A percentile compares a stretch with the other conserved stretches of the same genome.
phyloP scores from a whole-genome alignment of 1,284 basidiomycete genomes.

The Malassezia slooffiae region DNA sequence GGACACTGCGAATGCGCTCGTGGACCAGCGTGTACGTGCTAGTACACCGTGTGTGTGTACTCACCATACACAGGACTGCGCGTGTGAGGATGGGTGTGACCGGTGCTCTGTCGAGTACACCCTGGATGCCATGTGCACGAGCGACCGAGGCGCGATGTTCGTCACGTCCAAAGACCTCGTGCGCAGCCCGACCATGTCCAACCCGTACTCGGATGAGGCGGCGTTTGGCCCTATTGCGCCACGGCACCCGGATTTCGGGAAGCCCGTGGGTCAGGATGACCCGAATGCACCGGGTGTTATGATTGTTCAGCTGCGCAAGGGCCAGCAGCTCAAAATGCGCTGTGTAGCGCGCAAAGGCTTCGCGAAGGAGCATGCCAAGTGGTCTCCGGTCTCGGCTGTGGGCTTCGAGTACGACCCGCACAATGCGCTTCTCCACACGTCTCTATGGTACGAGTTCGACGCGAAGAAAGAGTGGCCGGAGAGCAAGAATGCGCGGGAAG shows the following conservation, averaged over 20 bases:
- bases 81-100: slow-evolving; percentile 64
- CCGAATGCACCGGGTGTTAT: slow-evolving; percentile 52
- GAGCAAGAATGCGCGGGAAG: slow-evolving; percentile 34
- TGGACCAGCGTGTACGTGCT: slow-evolving; percentile 37
- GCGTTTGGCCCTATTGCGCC: slow-evolving; percentile 24
- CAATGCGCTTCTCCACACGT: slow-evolving; percentile 90
- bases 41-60: too few relatives aligned
- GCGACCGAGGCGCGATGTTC: slow-evolving; percentile 55
- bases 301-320: slow-evolving; percentile 82
- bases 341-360: slow-evolving; percentile 95
- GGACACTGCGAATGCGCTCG: slow-evolving; percentile 31
- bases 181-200: slow-evolving; percentile 28
- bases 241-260: slow-evolving; percentile 60
- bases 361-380: slow-evolving; percentile 97
- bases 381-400: slow-evolving; percentile 90
- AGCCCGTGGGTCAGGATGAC: slow-evolving; percentile 63
- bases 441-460: slow-evolving; percentile 75
- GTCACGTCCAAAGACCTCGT: slow-evolving; percentile 56
- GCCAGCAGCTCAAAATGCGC: slow-evolving; percentile 74
- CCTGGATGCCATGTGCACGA: slow-evolving; percentile 61
- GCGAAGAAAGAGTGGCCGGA: slow-evolving; percentile 43
- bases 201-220: slow-evolving; percentile 27
- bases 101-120: slow-evolving; percentile 67
- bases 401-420: slow-evolving; percentile 97
- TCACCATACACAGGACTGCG: slow-evolving; percentile 72